A percentile compares a stretch with the other conserved stretches of the same genome.
These are phyloP conservation scores for Pittosporum tobira DNA, from an alignment of 129 eudicot species.

Conservation along the genomic window DNA sequence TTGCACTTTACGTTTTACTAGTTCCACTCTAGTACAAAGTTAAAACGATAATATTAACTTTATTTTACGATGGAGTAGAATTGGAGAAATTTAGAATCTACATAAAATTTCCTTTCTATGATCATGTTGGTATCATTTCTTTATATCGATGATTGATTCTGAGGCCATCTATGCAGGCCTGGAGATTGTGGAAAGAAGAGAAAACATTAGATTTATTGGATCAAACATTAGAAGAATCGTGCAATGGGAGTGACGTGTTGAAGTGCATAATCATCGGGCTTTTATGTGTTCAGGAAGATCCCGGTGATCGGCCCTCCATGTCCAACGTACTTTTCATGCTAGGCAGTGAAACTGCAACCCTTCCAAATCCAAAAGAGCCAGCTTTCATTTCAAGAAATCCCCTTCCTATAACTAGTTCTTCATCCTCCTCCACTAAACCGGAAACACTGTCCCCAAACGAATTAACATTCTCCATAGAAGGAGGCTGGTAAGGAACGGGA, in stretches of 20 bases:
- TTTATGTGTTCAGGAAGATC: slow-evolving; percentile 46
- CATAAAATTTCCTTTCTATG: too few species aligned
- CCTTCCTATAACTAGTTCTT: neutral
- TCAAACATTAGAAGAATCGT: slow-evolving; percentile 22
- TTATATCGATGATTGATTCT: neutral
- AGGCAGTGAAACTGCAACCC: slow-evolving; percentile 32
- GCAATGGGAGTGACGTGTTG: slow-evolving; percentile 31
- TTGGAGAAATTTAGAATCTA: too few species aligned
- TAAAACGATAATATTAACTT: neutral
- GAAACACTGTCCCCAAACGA: neutral
- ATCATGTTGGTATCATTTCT: neutral
- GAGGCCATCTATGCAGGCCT: slow-evolving; percentile 18
- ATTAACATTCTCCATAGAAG: neutral
- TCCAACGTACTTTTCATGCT: slow-evolving; percentile 25
- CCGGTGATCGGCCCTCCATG: slow-evolving; percentile 44
- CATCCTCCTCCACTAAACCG: neutral
- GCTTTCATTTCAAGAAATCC: slow-evolving; percentile 31
- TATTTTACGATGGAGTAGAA: neutral
- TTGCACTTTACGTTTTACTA: neutral
- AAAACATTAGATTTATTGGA: slow-evolving; percentile 25
- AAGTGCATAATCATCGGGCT: slow-evolving; percentile 36
- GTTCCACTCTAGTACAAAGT: neutral
- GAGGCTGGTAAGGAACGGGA: too few species aligned
- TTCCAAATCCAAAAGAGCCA: slow-evolving; percentile 36
- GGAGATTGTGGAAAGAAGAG: slow-evolving; percentile 41